A percentile compares a stretch with the other conserved stretches of the same genome.
Evolutionary conservation across 306 rosid genomes (phyloP).

Genomic region (Inga laurina): DNA sequence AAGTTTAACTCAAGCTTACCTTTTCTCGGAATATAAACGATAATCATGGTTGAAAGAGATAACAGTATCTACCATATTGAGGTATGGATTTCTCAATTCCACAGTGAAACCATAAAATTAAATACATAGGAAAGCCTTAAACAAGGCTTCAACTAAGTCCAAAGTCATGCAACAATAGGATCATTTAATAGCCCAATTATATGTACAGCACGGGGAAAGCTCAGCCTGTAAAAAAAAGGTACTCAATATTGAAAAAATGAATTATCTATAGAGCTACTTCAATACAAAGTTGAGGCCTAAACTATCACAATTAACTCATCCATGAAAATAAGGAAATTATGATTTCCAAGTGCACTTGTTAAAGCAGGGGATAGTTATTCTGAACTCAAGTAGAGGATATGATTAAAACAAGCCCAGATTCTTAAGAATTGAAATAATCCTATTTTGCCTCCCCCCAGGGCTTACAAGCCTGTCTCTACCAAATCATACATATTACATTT

Average conservation of each 20-base stretch:
- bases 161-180: background rate
- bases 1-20: background rate
- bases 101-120: background rate
- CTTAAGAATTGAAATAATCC: constrained; percentile 5
- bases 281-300: constrained; percentile 17
- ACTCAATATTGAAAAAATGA: background rate
- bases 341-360: background rate
- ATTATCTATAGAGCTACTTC: background rate
- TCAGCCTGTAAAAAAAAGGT: background rate
- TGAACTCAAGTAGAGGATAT: background rate
- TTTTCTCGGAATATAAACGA: background rate
- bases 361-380: background rate
- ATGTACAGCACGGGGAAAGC: background rate
- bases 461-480: background rate
- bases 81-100: background rate
- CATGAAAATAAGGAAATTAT: background rate
- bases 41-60: constrained; percentile 11
- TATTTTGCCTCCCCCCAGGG: background rate
- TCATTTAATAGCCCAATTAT: background rate
- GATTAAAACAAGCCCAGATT: constrained; percentile 3
- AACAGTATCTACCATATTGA: background rate
- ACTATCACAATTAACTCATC: background rate
- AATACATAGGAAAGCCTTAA: background rate
- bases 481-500: background rate
- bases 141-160: background rate